phyloP scores from a whole-genome alignment of 805 yeast genomes.

The Zygotorulaspora danielsina region DNA sequence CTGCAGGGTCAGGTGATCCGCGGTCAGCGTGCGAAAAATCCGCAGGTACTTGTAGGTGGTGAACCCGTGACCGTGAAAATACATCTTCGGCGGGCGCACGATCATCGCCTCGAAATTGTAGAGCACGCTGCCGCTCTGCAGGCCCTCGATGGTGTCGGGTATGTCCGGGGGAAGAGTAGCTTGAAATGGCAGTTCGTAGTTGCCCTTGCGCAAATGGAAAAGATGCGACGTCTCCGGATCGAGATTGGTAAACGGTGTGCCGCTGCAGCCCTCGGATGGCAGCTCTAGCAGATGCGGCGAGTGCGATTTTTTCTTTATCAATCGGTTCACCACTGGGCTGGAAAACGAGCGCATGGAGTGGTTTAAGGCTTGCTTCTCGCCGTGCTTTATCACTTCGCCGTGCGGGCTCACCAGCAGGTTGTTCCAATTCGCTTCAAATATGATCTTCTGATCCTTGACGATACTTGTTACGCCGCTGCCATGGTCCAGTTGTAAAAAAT shows the following conservation, averaged over 20 bases:
- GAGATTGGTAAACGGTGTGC: conserved; percentile 35
- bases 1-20: conserved; percentile 56
- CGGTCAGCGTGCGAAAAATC: conserved; percentile 74
- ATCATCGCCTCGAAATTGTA: conserved; percentile 73
- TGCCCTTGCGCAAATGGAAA: conserved; percentile 56
- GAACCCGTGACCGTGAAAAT: conserved; percentile 31
- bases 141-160: conserved; percentile 86
- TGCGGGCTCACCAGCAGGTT: conserved; percentile 39
- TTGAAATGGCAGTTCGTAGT: conserved; percentile 82
- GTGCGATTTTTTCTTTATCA: conserved; percentile 13
- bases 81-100: conserved; percentile 44
- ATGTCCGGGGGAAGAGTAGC: conserved; percentile 75
- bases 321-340: conserved; percentile 12
- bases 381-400: conserved; percentile 29
- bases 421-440: conserved; percentile 76
- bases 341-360: conserved; percentile 13
- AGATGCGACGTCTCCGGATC: conserved; percentile 15
- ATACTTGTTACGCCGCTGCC: conserved; percentile 35
- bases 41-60: conserved; percentile 55
- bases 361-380: conserved; percentile 6
- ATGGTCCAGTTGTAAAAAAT: conserved; percentile 44
- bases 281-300: conserved; percentile 22
- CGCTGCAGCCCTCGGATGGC: conserved; percentile 30
- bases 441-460: conserved; percentile 48
- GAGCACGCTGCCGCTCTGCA: conserved; percentile 69